Evolutionary conservation across 164 flowering plant genomes (phyloP), one percentile per base, ranked within the genome.

Genomic region (Magnolia officinalis): DNA sequence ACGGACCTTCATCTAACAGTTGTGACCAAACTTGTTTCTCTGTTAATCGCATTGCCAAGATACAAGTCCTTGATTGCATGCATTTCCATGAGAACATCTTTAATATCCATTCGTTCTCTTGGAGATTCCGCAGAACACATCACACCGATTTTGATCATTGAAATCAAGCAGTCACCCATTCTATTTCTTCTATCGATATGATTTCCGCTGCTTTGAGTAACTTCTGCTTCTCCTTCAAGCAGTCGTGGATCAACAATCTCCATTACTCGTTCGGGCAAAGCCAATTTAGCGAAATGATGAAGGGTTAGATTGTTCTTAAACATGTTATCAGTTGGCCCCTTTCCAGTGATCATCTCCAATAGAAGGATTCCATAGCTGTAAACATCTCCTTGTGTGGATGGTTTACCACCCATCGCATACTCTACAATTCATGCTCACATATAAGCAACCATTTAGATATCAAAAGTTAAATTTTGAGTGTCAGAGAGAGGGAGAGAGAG

Each of bases 211-310:
- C 24, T 23, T 23, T 23, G 24, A 23, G 24, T 16, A 2, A 11
- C 2, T 55, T 16, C 59, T 2, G 0, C 50, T 13, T 23, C 73
- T 71, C 50, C 81, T 13, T 50, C 63, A 20, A 79, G 59, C 31
- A 80, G 3, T 10, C 21, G 4, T 24, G 83, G 81, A 29, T 85
- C 90, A 0, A 67, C 69, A 4, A 88, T 78, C 9, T 80, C 84
- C 72, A 67, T 71, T 0, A 81, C 81, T 7, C 68, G 77, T 0
- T 81, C 80, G 0, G 85, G 83, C 74, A 83, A 64, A 49, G 84
- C 82, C 63, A 10, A 58, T 10, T 19, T 31, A 1, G n/a, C 79
- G 52, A 51, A 82, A 4, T 18, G 9, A 63, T 74, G 83, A 67
- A 83, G 75, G 69, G 29, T 82, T 8, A 77, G 16, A 19, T 75